These are phyloP conservation scores for Gentiana straminea DNA, from an alignment of 257 asterid species.

Conservation along the genomic window DNA sequence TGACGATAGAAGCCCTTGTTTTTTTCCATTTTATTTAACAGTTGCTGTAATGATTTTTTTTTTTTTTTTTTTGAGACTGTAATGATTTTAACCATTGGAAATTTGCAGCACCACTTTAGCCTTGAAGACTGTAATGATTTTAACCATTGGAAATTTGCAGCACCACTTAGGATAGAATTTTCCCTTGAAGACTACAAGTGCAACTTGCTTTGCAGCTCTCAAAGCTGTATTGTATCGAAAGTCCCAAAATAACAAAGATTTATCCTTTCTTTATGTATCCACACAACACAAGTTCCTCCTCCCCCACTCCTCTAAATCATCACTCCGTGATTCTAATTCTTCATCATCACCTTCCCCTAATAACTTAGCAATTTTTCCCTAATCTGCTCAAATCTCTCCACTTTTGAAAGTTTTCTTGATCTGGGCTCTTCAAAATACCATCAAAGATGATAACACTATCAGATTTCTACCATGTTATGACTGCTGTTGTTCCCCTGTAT, in stretches of 20 bases:
- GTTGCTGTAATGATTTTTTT: no score
- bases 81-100: no score
- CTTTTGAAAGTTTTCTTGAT: conserved; percentile 15
- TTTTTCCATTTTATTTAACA: no score
- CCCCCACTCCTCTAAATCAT: neutral
- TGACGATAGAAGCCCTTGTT: no score
- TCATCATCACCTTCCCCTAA: neutral
- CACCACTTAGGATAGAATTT: no score
- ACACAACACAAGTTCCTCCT: neutral
- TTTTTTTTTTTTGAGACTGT: no score
- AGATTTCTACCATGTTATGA: conserved; percentile 86
- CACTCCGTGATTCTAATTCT: neutral
- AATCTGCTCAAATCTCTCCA: neutral
- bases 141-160: no score
- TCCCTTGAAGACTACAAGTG: conserved; percentile 50
- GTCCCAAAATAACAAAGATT: conserved; percentile 10
- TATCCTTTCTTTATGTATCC: no score
- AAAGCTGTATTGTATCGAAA: conserved; percentile 37
- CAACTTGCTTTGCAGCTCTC: conserved; percentile 49
- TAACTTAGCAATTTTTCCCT: neutral
- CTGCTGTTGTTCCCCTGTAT: conserved; percentile 84
- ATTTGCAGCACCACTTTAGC: no score
- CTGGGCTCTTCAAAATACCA: conserved; percentile 12
- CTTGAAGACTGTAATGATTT: conserved; percentile 12
- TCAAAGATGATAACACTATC: conserved; percentile 41